Base-by-base conservation (phyloP, 345 rosid species). In the Durio zibethinus region DNA sequence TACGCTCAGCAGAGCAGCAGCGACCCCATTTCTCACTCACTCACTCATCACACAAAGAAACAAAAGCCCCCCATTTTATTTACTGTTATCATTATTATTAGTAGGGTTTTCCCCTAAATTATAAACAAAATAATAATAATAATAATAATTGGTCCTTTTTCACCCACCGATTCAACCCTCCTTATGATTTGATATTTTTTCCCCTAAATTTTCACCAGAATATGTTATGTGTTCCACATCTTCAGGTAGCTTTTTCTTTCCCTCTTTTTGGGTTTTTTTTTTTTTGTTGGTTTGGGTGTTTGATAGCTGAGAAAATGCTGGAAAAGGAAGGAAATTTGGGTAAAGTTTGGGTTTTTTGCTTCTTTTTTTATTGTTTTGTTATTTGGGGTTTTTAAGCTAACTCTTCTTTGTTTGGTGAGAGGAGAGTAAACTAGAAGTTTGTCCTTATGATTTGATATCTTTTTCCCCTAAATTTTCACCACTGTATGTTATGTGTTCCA, bases 161-260 rank as follows among this genome's bases (percentile, higher is more conserved):
- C 6, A 59, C 33, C 63, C 16, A 4, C 63, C 7, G 63, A 59
- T 59, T 35, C 63, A 1, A 2, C 47, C 47, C 47, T 59, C 35
- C 35, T 59, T 27, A 1, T 59, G 35, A 59, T 59, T 59, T 25
- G 35, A 25, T 54, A n/a, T 7, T 23, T 21, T 71, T 16, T 10
- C 59, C 42, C 21, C 27, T 71, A 36, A 16, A 12, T 48, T 57
- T 42, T 60, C 53, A 60, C 29, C 42, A 50, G 77, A 50, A 23
- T 0, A 52, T 79, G 59, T 60, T 70, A 48, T 85, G 89, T 83
- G 82, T 79, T 80, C 87, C 60, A 56, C 86, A 54, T 88, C 82
- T 75, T 88, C 87, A 66, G 93, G 88, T 89, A 77, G 16, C 42
- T 73, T 79, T 65, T 68, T 63, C 56, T 45, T 33, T 76, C 10